Base-by-base conservation (phyloP, 176 grass and related monocot genomes). In the Saccharum officinarum region DNA sequence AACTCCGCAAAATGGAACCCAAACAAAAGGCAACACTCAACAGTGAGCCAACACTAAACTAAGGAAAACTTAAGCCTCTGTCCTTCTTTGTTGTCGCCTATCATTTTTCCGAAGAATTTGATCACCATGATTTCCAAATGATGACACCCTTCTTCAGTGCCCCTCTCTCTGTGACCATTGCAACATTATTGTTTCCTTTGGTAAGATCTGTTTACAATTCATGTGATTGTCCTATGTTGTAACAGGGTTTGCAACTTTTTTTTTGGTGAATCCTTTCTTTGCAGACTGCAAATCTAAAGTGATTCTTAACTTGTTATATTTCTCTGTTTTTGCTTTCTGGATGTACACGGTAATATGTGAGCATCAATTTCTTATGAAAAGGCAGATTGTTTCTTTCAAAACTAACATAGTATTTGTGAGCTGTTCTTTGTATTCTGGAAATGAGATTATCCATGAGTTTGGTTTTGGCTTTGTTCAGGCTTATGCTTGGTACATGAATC, bases 281-380 rank as follows among this genome's bases (percentile, higher is more conserved):
- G 11, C 10, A 17, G 46, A 60, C 11, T 15, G 18, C 75, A 60
- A 30, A 47, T 31, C 54, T 49, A 3, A 31, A n/a, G 47, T 26
- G 15, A 14, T 63, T 8, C 14, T 47, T 85, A 61, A 78, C n/a
- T 44, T 38, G 13, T 15, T 71, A 49, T 54, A 7, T 41, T 86
- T 86, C 30, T 73, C 71, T 40, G 31, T 0, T 72, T 86, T 67
- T 55, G 17, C 16, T 28, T 81, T 54, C 80, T 50, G 20, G 47
- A 37, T 49, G 45, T 13, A n/a, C 55, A 64, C 80, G 76, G 40
- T 38, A 69, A 31, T 30, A 39, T 40, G 16, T 55, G 22, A 39
- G 33, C 75, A 60, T 77, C 37, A 55, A 11, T 36, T 7, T 41
- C 54, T 77, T 38, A 61, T 42, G 76, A 78, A 42, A 61, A 7